Conservation (phyloP, 2,329 filamentous ascomycete species). For the Epichloe bromicola region DNA sequence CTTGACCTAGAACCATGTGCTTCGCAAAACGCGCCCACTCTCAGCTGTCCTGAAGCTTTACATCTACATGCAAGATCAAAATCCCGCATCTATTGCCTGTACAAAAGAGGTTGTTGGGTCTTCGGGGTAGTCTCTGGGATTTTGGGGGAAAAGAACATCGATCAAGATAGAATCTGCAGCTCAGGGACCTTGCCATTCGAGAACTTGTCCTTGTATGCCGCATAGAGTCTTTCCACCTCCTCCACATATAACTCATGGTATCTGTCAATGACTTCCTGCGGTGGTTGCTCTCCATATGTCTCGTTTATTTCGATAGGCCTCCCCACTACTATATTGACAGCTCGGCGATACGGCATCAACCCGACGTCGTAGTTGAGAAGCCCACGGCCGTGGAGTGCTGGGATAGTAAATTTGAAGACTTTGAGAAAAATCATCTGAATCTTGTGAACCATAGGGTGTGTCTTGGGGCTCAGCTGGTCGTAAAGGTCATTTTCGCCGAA, state of each 20-base stretch:
- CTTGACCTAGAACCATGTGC: not conserved
- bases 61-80: not conserved
- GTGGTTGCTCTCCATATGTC: constrained; percentile 44
- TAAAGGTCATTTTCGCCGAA: constrained; percentile 97
- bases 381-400: constrained; percentile 77
- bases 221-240: constrained; percentile 62
- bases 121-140: too few relatives aligned
- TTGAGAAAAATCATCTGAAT: constrained; percentile 76
- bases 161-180: constrained; percentile 49
- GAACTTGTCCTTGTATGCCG: constrained; percentile 67
- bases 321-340: constrained; percentile 83
- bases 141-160: too few relatives aligned
- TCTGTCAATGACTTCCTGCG: constrained; percentile 63
- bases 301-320: constrained; percentile 60
- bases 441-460: constrained; percentile 67
- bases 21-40: not conserved
- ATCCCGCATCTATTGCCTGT: too few relatives aligned
- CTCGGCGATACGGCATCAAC: constrained; percentile 80
- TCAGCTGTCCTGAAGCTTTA: not conserved
- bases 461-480: constrained; percentile 68
- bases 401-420: constrained; percentile 81
- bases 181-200: constrained; percentile 49
- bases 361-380: constrained; percentile 98
- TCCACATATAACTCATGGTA: constrained; percentile 68
- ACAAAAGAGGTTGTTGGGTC: too few relatives aligned